phyloP scores from a whole-genome alignment of 306 rosid genomes.

The Cucurbita maxima region DNA sequence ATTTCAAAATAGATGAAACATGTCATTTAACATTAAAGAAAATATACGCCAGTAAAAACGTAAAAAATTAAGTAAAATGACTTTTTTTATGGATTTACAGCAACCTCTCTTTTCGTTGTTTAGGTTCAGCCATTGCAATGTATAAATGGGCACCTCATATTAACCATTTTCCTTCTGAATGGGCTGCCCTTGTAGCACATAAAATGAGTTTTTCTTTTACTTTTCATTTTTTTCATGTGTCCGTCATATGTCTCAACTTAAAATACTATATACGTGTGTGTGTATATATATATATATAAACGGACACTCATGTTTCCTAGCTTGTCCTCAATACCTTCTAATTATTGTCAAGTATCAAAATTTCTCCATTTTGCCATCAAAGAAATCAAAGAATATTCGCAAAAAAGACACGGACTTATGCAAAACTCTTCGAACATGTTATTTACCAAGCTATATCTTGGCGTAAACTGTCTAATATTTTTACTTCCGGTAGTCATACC shows the following conservation, averaged over 20 bases:
- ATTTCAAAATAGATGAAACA: not conserved
- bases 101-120: not conserved
- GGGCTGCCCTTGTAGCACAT: not conserved
- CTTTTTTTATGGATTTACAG: not conserved
- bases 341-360: not conserved
- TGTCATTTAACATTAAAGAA: not conserved
- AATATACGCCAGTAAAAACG: not conserved
- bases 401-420: too few relatives aligned
- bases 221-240: not conserved
- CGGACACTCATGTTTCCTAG: not conserved
- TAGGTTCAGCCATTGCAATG: not conserved
- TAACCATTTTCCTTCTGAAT: not conserved
- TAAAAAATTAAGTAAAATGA: not conserved
- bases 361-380: too few relatives aligned
- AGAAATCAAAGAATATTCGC: too few relatives aligned
- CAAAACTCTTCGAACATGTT: too few relatives aligned
- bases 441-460: too few relatives aligned
- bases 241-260: not conserved
- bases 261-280: too few relatives aligned
- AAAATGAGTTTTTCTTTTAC: not conserved
- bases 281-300: too few relatives aligned
- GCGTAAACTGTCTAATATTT: too few relatives aligned
- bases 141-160: not conserved
- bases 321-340: not conserved
- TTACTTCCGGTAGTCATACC: too few relatives aligned